phyloP scores from a whole-genome alignment of 2,329 filamentous ascomycete species.

The Sporothrix protearum region DNA sequence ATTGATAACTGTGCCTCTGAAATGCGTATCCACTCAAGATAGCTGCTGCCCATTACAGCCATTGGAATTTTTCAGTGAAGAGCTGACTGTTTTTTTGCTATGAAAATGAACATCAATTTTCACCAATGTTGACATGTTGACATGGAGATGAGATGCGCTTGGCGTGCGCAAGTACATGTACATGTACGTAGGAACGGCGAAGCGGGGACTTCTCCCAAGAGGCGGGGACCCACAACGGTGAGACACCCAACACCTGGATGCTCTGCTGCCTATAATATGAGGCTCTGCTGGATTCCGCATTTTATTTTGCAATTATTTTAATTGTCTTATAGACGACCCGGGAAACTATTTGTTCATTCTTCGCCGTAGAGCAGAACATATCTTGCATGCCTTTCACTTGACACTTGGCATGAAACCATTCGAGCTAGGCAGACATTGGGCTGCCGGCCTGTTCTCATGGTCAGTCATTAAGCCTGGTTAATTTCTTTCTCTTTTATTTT shows the following conservation, averaged over 20 bases:
- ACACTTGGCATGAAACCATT: neutral
- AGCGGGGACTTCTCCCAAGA: neutral
- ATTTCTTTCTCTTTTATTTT: no score
- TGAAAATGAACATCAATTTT: neutral
- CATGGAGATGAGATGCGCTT: neutral
- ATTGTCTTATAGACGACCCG: neutral
- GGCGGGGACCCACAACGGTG: conserved; percentile 1
- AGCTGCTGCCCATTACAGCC: no score
- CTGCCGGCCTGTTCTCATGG: no score
- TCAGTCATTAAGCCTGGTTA: no score
- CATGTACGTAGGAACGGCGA: neutral
- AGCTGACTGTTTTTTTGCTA: neutral
- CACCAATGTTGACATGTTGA: neutral
- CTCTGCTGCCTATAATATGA: conserved; percentile 14
- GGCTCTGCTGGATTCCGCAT: neutral
- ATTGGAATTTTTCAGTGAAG: no score
- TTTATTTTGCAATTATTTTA: neutral
- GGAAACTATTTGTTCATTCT: neutral
- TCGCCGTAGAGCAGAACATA: neutral
- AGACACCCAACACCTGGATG: neutral
- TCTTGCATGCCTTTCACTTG: neutral
- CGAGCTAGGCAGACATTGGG: conserved; percentile 5
- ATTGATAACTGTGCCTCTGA: no score
- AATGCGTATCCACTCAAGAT: no score
- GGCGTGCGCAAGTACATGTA: neutral